These are phyloP conservation scores for Monosporozyma solicola DNA, from an alignment of 805 yeast species.

Conservation along the genomic window DNA sequence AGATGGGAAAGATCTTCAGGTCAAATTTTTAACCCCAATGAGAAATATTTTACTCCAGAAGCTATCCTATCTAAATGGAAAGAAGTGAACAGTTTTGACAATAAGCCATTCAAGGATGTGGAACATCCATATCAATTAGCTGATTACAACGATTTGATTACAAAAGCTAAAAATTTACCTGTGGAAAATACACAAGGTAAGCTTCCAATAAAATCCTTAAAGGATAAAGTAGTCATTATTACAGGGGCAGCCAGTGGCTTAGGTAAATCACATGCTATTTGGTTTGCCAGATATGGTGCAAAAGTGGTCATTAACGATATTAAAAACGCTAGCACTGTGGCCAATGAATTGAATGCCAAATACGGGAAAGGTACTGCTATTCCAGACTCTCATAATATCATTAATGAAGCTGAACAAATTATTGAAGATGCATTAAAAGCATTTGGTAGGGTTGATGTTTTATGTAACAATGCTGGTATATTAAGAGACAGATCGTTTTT, in stretches of 20 bases:
- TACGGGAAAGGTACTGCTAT: conserved; percentile 72
- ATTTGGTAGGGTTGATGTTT: conserved; percentile 77
- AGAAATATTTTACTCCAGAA: conserved; percentile 67
- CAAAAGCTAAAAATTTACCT: conserved; percentile 42
- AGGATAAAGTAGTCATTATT: conserved; percentile 77
- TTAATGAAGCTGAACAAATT: conserved; percentile 61
- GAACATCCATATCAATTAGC: conserved; percentile 66
- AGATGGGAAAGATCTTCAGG: conserved; percentile 95
- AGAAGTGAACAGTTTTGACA: conserved; percentile 55
- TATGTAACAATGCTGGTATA: conserved; percentile 92
- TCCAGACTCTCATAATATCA: conserved; percentile 76
- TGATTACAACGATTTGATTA: conserved; percentile 57
- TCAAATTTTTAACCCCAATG: conserved; percentile 68
- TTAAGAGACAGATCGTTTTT: conserved; percentile 80
- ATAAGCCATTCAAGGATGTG: conserved; percentile 42
- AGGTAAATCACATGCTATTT: conserved; percentile 81
- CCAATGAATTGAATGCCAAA: conserved; percentile 54
- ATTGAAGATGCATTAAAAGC: conserved; percentile 65
- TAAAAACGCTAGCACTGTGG: conserved; percentile 62
- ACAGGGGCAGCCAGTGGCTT: conserved; percentile 96
- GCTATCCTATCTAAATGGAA: conserved; percentile 62
- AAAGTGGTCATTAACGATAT: conserved; percentile 92
- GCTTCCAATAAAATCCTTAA: conserved; percentile 46
- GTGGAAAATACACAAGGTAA: conserved; percentile 47
- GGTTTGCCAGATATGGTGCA: conserved; percentile 86